These are phyloP conservation scores for Francoa sonchifolia DNA, from an alignment of 441 rosid genomes.

Conservation along the genomic window DNA sequence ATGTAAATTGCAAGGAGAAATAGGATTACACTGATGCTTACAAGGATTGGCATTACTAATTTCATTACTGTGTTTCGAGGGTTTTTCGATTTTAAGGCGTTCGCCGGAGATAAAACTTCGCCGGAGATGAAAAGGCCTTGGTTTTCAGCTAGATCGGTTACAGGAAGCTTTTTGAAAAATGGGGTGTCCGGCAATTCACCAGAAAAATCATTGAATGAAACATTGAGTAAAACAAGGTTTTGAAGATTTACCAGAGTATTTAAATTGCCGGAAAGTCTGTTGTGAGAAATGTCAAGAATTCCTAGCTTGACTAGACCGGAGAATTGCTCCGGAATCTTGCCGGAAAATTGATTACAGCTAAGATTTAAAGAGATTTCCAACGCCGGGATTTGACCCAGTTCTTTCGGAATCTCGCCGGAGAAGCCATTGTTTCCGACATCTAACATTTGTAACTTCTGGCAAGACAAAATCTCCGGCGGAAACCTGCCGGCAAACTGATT, in stretches of 20 bases:
- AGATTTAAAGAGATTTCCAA: constrained; percentile 19
- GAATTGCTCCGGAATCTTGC: constrained; percentile 13
- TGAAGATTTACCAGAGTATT: constrained; percentile 9
- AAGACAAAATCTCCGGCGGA: constrained; percentile 12
- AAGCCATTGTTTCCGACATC: constrained; percentile 12
- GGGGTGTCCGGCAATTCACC: constrained; percentile 17
- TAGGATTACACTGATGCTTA: constrained; percentile 5
- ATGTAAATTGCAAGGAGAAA: constrained; percentile 8
- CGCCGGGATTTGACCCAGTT: constrained; percentile 13
- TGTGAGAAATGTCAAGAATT: constrained; percentile 16
- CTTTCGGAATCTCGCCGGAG: constrained; percentile 11
- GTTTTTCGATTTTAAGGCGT: background rate
- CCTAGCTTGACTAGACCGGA: constrained; percentile 13
- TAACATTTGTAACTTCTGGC: constrained; percentile 14
- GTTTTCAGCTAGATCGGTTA: constrained; percentile 8
- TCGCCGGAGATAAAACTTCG: background rate
- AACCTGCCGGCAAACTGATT: constrained; percentile 15
- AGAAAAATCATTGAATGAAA: constrained; percentile 16
- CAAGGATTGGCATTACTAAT: constrained; percentile 5
- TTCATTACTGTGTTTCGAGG: constrained; percentile 1
- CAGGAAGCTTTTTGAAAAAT: constrained; percentile 14
- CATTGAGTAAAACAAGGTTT: constrained; percentile 13
- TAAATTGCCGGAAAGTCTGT: constrained; percentile 12
- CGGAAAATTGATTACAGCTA: constrained; percentile 14
- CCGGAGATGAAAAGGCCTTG: constrained; percentile 8